Conservation (phyloP, 495 filamentous ascomycete genomes). For the Entonaema liquescens region DNA sequence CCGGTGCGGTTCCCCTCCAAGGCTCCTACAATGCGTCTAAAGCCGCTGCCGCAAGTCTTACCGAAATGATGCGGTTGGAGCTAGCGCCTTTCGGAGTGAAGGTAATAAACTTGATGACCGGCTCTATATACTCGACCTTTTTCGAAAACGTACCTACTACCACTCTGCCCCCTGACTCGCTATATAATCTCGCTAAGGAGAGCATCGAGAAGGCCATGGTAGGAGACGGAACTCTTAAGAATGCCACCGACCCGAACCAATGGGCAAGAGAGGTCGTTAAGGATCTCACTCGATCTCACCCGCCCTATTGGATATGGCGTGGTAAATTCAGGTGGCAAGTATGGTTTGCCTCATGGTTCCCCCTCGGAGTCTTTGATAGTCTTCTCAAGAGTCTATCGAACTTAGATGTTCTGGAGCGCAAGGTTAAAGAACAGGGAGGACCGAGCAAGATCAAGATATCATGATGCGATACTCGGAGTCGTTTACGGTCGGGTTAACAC, state of each 20-base stretch:
- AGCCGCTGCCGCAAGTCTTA: constrained; percentile 42
- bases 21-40: constrained; percentile 47
- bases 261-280: not conserved
- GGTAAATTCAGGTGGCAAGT: not conserved
- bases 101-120: constrained; percentile 44
- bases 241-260: not conserved
- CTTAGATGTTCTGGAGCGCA: not conserved
- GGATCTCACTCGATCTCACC: not conserved
- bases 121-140: constrained; percentile 7
- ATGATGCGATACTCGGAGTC: not conserved
- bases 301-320: not conserved
- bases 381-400: not conserved
- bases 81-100: constrained; percentile 46
- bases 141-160: not conserved
- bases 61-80: constrained; percentile 46
- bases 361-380: not conserved
- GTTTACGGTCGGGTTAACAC: too few relatives aligned
- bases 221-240: not conserved
- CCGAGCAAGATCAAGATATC: not conserved
- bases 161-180: not conserved
- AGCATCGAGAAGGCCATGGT: not conserved
- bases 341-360: not conserved
- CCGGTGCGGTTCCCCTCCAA: constrained; percentile 7
- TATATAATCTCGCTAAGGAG: not conserved
- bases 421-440: constrained; percentile 2